Percentiles rank a stretch among this genome's conserved stretches.
These are phyloP conservation scores for Saururus chinensis DNA, from an alignment of 164 flowering plant species.

Conservation along the genomic window DNA sequence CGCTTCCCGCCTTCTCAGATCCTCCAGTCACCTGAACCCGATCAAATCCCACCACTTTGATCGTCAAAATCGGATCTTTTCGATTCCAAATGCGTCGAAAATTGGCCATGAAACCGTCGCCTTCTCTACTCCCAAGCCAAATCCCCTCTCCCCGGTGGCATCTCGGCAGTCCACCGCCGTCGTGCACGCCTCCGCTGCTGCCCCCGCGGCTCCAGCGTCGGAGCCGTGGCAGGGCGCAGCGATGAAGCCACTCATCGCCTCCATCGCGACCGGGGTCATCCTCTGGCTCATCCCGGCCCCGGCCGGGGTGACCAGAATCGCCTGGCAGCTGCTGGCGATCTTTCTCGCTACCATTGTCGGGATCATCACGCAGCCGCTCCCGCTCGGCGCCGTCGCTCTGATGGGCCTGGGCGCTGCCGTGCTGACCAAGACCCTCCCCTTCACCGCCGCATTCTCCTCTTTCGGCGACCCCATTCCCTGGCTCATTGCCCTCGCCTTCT, in stretches of 20 bases:
- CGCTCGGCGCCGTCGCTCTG: slow-evolving; percentile 88
- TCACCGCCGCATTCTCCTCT: slow-evolving; percentile 85
- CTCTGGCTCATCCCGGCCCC: slow-evolving; percentile 81
- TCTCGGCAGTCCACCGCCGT: background rate
- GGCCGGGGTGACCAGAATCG: slow-evolving; percentile 54
- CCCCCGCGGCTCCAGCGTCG: slow-evolving; percentile 18
- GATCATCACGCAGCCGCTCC: slow-evolving; percentile 84
- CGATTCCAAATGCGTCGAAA: background rate
- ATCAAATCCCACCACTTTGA: background rate
- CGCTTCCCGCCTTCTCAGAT: slow-evolving; percentile 5
- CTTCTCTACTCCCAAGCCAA: too few species aligned
- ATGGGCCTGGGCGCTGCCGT: slow-evolving; percentile 85
- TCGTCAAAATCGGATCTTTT: background rate
- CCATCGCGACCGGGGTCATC: slow-evolving; percentile 72
- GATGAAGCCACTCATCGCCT: slow-evolving; percentile 59
- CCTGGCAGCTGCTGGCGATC: slow-evolving; percentile 85
- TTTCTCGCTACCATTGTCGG: slow-evolving; percentile 88
- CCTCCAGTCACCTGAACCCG: slow-evolving; percentile 1
- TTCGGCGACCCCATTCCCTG: slow-evolving; percentile 95
- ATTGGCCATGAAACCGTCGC: too few species aligned
- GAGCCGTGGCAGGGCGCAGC: slow-evolving; percentile 85
- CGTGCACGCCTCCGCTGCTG: slow-evolving; percentile 17
- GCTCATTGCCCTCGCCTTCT: slow-evolving; percentile 90
- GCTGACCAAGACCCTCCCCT: slow-evolving; percentile 77
- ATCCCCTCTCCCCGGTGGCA: too few species aligned